Evolutionary conservation across 108 stramenopile species (phyloP).

Genomic region (Skeletonema costatum): DNA sequence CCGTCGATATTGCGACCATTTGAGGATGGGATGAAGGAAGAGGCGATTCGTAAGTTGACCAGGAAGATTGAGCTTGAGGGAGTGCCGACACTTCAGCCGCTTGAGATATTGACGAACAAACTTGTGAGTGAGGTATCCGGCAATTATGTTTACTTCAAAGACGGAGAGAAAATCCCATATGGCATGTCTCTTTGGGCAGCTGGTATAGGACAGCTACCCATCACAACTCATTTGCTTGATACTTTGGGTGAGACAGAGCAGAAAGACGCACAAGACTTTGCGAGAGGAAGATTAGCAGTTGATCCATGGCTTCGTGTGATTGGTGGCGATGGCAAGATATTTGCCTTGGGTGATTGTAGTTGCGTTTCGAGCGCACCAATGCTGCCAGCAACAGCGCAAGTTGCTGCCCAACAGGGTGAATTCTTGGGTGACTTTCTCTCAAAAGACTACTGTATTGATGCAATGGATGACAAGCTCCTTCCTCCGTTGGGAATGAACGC

Average conservation of each 20-base stretch:
- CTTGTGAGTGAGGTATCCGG: slow-evolving; percentile 90
- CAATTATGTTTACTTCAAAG: slow-evolving; percentile 72
- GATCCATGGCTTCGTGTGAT: slow-evolving; percentile 93
- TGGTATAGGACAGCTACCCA: slow-evolving; percentile 92
- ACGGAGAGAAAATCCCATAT: slow-evolving; percentile 77
- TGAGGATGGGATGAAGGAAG: slow-evolving; percentile 86
- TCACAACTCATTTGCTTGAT: slow-evolving; percentile 79
- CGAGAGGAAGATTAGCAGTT: slow-evolving; percentile 85
- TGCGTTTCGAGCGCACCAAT: slow-evolving; percentile 56
- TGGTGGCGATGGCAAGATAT: slow-evolving; percentile 78
- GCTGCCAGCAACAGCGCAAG: slow-evolving; percentile 92
- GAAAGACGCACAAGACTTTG: slow-evolving; percentile 52
- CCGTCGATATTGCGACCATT: slow-evolving; percentile 86
- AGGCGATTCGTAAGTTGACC: slow-evolving; percentile 80
- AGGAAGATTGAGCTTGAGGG: slow-evolving; percentile 55
- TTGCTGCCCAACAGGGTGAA: slow-evolving; percentile 93
- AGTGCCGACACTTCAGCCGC: slow-evolving; percentile 63
- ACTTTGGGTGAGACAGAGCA: slow-evolving; percentile 65
- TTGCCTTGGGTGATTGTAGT: slow-evolving; percentile 92
- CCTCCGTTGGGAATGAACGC: slow-evolving; percentile 55
- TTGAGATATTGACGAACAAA: slow-evolving; percentile 79
- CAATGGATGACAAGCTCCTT: slow-evolving; percentile 27
- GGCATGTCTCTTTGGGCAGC: slow-evolving; percentile 95
- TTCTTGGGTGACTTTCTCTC: slow-evolving; percentile 85
- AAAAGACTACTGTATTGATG: slow-evolving; percentile 72